A percentile compares a stretch with the other conserved stretches of the same genome.
These are phyloP conservation scores for Syzygium jambos DNA, from an alignment of 345 rosid genomes.

Conservation along the genomic window DNA sequence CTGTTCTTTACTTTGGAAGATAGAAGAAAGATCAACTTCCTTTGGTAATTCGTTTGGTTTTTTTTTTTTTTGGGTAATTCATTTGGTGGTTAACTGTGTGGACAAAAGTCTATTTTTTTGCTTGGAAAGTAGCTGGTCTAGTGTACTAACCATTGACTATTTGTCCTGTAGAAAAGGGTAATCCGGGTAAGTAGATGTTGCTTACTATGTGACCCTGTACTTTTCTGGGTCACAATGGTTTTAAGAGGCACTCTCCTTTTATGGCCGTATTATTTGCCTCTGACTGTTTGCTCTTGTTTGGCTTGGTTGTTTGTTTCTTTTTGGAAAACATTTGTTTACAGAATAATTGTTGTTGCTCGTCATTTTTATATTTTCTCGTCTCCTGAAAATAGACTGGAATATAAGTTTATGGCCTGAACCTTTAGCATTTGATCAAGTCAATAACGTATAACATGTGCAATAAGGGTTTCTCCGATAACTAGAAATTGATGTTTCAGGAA, in stretches of 20 bases:
- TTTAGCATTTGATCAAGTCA: background rate
- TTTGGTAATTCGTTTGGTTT: background rate
- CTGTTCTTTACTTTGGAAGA: background rate
- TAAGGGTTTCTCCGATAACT: background rate
- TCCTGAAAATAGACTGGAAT: background rate
- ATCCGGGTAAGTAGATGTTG: background rate
- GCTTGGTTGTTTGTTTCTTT: background rate
- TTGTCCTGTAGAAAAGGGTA: background rate
- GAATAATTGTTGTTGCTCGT: background rate
- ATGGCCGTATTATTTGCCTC: background rate
- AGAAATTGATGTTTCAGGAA: constrained; percentile 45
- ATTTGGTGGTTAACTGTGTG: background rate
- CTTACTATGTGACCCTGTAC: background rate
- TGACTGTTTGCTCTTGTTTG: background rate
- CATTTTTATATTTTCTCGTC: background rate
- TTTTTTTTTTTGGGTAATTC: background rate
- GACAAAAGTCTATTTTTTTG: background rate
- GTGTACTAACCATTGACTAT: background rate
- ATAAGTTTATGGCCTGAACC: background rate
- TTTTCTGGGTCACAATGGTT: background rate
- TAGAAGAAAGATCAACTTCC: background rate
- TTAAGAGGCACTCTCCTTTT: background rate
- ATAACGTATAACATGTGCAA: background rate
- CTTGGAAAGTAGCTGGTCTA: background rate
- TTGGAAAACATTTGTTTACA: background rate